These are phyloP conservation scores for Fusarium brevicatenulatum DNA, from an alignment of 2,329 filamentous ascomycete genomes.

Conservation along the genomic window DNA sequence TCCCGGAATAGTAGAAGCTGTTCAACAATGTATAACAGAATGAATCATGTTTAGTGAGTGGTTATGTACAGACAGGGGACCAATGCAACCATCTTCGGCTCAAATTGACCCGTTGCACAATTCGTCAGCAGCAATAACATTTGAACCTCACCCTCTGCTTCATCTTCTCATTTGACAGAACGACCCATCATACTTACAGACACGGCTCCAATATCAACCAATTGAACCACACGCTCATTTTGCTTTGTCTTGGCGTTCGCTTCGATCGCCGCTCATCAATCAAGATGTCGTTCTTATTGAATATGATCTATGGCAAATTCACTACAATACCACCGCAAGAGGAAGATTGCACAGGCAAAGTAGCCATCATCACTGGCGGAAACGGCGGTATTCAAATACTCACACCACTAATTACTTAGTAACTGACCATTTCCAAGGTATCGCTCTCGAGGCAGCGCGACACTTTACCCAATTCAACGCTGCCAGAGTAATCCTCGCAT, in stretches of 20 bases:
- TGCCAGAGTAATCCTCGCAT: constrained; percentile 55
- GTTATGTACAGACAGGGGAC: not conserved
- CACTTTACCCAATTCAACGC: constrained; percentile 54
- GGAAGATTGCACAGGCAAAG: constrained; percentile 49
- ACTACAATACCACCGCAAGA: constrained; percentile 45
- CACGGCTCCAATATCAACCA: not conserved
- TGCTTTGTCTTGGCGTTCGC: not conserved
- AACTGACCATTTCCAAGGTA: constrained; percentile 39
- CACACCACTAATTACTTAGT: too few species aligned
- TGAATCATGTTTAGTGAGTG: not conserved
- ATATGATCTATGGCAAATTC: constrained; percentile 28
- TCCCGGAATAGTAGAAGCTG: not conserved
- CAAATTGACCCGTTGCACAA: not conserved
- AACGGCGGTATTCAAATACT: constrained; percentile 45
- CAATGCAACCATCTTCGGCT: not conserved
- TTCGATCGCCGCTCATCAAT: not conserved
- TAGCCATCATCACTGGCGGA: constrained; percentile 56
- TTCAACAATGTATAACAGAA: not conserved
- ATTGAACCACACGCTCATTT: not conserved
- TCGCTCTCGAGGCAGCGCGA: constrained; percentile 55
- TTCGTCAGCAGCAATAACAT: not conserved
- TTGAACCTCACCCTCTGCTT: not conserved
- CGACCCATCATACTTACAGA: not conserved
- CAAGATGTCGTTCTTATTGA: constrained; percentile 10
- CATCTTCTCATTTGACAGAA: not conserved